Conservation (phyloP, 495 filamentous ascomycete genomes). For the Parachaetomium inaequale region DNA sequence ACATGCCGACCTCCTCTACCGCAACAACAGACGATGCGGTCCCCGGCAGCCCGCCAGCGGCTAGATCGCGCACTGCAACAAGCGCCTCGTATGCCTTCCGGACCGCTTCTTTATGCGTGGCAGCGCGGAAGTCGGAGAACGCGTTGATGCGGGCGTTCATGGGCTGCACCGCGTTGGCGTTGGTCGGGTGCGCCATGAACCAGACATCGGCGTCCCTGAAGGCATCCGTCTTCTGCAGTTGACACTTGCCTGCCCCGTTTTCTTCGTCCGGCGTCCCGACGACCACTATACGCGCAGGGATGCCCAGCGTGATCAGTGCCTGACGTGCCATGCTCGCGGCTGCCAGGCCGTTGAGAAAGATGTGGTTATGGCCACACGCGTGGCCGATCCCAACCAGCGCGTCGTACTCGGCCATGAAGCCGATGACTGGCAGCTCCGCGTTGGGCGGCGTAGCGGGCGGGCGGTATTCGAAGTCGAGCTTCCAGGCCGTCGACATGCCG, state of each 20-base stretch:
- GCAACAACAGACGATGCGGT: neutral
- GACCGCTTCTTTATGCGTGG: neutral
- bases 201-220: neutral
- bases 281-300: neutral
- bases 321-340: neutral
- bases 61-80: neutral
- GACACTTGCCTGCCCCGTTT: neutral
- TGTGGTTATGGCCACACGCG: neutral
- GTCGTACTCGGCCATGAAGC: constrained; percentile 2
- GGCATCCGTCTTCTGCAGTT: neutral
- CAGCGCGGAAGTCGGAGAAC: neutral
- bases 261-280: neutral
- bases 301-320: neutral
- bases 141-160: neutral
- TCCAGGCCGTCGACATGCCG: neutral
- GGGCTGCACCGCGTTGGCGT: neutral
- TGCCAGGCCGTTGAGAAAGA: neutral
- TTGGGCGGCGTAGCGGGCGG: neutral
- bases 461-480: neutral
- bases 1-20: neutral
- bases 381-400: neutral
- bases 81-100: neutral
- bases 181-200: constrained; percentile 1
- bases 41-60: neutral
- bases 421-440: neutral